A percentile compares a stretch with the other conserved stretches of the same genome.
Conservation (phyloP, 2,329 filamentous ascomycete species). For the Pseudogymnoascus sp. region DNA sequence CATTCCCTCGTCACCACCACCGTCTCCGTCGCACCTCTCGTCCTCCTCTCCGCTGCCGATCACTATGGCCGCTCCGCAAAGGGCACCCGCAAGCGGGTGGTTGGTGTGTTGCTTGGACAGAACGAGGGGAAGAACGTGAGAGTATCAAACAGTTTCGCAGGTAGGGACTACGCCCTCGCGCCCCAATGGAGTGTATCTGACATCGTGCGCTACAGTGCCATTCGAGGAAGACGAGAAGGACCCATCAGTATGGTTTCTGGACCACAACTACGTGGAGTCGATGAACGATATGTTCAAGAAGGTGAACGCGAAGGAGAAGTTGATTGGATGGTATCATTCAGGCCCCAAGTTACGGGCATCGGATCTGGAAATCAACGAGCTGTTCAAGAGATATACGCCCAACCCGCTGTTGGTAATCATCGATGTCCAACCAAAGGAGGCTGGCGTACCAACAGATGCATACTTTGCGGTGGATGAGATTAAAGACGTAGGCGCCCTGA, state of each 20-base stretch:
- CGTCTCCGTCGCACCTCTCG: slow-evolving; percentile 94
- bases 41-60: slow-evolving; percentile 95
- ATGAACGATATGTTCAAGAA: slow-evolving; percentile 99
- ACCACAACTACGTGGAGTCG: slow-evolving; percentile 98
- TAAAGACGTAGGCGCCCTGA: slow-evolving; percentile 68
- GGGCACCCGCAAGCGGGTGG: slow-evolving; percentile 77
- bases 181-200: slow-evolving; percentile 16
- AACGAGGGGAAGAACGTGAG: slow-evolving; percentile 94
- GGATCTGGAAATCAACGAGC: slow-evolving; percentile 97
- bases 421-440: slow-evolving; percentile 96
- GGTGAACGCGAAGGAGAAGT: slow-evolving; percentile 96
- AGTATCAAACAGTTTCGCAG: slow-evolving; percentile 98
- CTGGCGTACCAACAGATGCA: slow-evolving; percentile 93
- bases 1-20: slow-evolving; percentile 89
- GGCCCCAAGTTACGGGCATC: slow-evolving; percentile 94
- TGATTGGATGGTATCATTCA: slow-evolving; percentile 99
- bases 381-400: slow-evolving; percentile 98
- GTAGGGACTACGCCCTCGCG: slow-evolving; percentile 40
- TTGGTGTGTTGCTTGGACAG: slow-evolving; percentile 88
- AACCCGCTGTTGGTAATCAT: slow-evolving; percentile 96
- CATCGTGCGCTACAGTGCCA: slow-evolving; percentile 54
- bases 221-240: slow-evolving; percentile 99
- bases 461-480: slow-evolving; percentile 99
- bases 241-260: slow-evolving; percentile 96
- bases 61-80: slow-evolving; percentile 94